phyloP scores from a whole-genome alignment of 768 basidiomycete genomes.

The Russula brevipes region DNA sequence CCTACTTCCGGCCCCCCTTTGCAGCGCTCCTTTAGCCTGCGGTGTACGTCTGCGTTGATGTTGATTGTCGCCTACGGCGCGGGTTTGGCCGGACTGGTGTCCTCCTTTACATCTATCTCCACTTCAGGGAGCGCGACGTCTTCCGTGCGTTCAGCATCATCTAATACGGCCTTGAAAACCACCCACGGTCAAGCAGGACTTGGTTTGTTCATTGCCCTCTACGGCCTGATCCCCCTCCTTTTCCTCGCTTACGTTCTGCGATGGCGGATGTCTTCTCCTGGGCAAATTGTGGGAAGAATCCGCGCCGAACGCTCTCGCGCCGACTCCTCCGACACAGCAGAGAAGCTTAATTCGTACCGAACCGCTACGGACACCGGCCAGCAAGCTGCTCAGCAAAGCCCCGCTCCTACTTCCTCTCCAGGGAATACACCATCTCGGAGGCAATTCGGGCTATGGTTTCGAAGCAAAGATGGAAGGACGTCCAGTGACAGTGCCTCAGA shows the following conservation, averaged over 20 bases:
- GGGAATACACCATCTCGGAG: slow-evolving; percentile 31
- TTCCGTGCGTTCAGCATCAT: slow-evolving; percentile 33
- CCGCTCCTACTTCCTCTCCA: slow-evolving; percentile 31
- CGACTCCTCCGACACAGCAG: slow-evolving; percentile 39
- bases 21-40: slow-evolving; percentile 29
- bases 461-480: slow-evolving; percentile 34
- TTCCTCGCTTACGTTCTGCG: slow-evolving; percentile 31
- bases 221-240: slow-evolving; percentile 45
- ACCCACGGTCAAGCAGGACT: slow-evolving; percentile 61
- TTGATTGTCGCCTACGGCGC: slow-evolving; percentile 48
- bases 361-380: slow-evolving; percentile 12
- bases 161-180: slow-evolving; percentile 44
- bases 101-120: slow-evolving; percentile 55
- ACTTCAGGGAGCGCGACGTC: slow-evolving; percentile 25
- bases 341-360: slow-evolving; percentile 34
- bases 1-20: slow-evolving; percentile 29
- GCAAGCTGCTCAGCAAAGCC: slow-evolving; percentile 26
- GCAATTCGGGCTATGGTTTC: slow-evolving; percentile 36
- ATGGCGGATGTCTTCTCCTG: slow-evolving; percentile 15
- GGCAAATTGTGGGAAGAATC: slow-evolving; percentile 8
- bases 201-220: slow-evolving; percentile 57
- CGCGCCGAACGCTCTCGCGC: slow-evolving; percentile 28
- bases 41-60: slow-evolving; percentile 38
- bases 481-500: slow-evolving; percentile 39
- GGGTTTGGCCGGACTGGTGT: slow-evolving; percentile 58